Conservation (phyloP, 179 eudicot species). For the Beta macrorhiza region DNA sequence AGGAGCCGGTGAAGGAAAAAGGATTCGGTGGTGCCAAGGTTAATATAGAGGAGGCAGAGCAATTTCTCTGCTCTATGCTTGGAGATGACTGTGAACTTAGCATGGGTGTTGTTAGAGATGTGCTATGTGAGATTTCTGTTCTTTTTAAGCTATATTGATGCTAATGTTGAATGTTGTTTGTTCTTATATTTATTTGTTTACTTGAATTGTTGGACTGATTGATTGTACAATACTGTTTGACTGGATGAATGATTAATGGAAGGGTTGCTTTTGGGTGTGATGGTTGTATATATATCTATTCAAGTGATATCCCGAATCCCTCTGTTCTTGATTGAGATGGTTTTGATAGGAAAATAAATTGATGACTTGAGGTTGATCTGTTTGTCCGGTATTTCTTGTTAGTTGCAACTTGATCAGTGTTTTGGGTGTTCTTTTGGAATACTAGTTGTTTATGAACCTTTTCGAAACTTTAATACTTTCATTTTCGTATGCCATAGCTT, state of each 20-base stretch:
- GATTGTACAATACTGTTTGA: neutral
- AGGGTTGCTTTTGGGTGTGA: neutral
- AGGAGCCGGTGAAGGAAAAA: constrained; percentile 32
- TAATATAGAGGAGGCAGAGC: constrained; percentile 60
- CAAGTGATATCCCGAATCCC: neutral
- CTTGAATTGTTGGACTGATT: neutral
- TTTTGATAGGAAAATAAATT: neutral
- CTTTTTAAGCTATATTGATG: neutral
- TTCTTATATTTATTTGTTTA: neutral
- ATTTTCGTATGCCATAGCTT: too few relatives aligned
- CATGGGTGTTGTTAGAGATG: constrained; percentile 82
- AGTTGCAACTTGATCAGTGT: neutral
- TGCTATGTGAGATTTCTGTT: constrained; percentile 56
- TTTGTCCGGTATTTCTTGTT: neutral
- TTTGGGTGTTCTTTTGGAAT: neutral
- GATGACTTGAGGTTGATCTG: constrained; percentile 5
- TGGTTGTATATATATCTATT: neutral
- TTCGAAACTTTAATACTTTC: too few relatives aligned
- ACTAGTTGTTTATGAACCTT: too few relatives aligned
- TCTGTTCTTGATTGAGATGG: constrained; percentile 13
- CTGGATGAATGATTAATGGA: neutral
- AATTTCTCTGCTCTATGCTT: constrained; percentile 82
- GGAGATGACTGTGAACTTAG: constrained; percentile 67
- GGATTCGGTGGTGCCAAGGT: constrained; percentile 35
- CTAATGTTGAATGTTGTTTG: neutral